These are phyloP conservation scores for Ramaria sp. DNA, from an alignment of 768 basidiomycete genomes.

Conservation along the genomic window DNA sequence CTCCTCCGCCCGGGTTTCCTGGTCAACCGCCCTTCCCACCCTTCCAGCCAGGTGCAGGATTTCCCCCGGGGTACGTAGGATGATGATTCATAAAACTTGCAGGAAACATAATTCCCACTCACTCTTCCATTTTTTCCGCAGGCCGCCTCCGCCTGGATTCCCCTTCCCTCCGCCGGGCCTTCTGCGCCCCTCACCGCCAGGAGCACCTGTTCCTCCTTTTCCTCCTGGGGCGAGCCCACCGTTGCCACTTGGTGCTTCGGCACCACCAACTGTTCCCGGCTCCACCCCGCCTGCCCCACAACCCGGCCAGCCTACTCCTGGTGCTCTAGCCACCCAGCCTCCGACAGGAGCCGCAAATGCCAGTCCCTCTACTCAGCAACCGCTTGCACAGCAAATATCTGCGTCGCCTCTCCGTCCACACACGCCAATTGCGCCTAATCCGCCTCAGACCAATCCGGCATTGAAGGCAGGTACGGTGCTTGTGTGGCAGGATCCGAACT, in stretches of 20 bases:
- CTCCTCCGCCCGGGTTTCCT: conserved; percentile 15
- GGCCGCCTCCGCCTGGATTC: conserved; percentile 45
- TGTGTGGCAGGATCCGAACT: conserved; percentile 69
- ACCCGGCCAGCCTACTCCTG: conserved; percentile 16
- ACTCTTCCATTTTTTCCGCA: conserved; percentile 13
- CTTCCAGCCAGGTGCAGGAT: conserved; percentile 31
- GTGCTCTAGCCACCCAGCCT: conserved; percentile 15
- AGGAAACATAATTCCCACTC: conserved; percentile 10
- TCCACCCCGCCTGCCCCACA: conserved; percentile 14
- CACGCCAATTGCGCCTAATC: conserved; percentile 41
- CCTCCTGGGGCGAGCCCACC: conserved; percentile 20
- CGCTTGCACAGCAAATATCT: conserved; percentile 14
- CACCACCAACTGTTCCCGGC: conserved; percentile 17
- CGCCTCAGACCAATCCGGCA: conserved; percentile 54
- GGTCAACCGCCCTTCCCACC: conserved; percentile 24
- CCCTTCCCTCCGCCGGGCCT: conserved; percentile 23
- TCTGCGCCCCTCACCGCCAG: conserved; percentile 21
- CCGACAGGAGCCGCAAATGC: conserved; percentile 10
- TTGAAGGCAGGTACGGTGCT: conserved; percentile 70
- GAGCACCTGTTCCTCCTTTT: conserved; percentile 17
- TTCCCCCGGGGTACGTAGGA: conserved; percentile 44
- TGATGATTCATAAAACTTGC: conserved; percentile 8
- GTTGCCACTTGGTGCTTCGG: conserved; percentile 16
- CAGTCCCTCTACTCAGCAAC: conserved; percentile 15
- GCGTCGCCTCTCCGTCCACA: conserved; percentile 13